Evolutionary conservation across 148 eudicot species (phyloP).

Genomic region (Vaccinium darrowii): DNA sequence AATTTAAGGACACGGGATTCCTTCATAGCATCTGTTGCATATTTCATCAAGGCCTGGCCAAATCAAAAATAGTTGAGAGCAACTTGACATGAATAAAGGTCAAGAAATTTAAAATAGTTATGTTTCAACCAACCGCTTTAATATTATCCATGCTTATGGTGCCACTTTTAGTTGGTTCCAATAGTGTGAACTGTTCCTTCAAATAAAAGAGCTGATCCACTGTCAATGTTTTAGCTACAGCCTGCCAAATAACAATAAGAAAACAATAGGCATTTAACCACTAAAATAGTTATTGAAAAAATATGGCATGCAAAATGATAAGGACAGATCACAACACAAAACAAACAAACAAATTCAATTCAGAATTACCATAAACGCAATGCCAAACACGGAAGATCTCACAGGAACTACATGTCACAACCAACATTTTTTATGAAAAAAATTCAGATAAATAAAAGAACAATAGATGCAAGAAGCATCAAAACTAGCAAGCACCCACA

Average conservation of each 20-base stretch:
- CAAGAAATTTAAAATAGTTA: not conserved
- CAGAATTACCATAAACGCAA: not conserved
- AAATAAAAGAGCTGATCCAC: conserved; percentile 76
- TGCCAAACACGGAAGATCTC: not conserved
- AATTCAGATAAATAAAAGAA: not conserved
- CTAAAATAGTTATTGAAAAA: not conserved
- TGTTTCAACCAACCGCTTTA: conserved; percentile 55
- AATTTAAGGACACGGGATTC: conserved; percentile 84
- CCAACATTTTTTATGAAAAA: not conserved
- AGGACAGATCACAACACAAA: not conserved
- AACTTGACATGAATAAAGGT: not conserved
- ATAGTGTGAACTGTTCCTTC: conserved; percentile 75
- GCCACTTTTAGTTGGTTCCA: conserved; percentile 84
- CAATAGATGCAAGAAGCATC: not conserved
- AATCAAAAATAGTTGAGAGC: conserved; percentile 12
- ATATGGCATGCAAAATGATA: not conserved
- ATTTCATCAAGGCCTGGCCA: conserved; percentile 77
- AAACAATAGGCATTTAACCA: not conserved
- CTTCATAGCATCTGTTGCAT: conserved; percentile 95
- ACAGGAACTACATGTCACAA: not conserved
- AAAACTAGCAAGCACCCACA: not conserved
- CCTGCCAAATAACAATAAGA: conserved; percentile 46
- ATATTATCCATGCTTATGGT: conserved; percentile 82
- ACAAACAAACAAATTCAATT: not conserved
- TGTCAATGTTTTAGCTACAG: conserved; percentile 83